Percentiles rank a stretch among this genome's conserved stretches.
These are phyloP conservation scores for Quercus variabilis DNA, from an alignment of 306 rosid genomes.

Conservation along the genomic window DNA sequence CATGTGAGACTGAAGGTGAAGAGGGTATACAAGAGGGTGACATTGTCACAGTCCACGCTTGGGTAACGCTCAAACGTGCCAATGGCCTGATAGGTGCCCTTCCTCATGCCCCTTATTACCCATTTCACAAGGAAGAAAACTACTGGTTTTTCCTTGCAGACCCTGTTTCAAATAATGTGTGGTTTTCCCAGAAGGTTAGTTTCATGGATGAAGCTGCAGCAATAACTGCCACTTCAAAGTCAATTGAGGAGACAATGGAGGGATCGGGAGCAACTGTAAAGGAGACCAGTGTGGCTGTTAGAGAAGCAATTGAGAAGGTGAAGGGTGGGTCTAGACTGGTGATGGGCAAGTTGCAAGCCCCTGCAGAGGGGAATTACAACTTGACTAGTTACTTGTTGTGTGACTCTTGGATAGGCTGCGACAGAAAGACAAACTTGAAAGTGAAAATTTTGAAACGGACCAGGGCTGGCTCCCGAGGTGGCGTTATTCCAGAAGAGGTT, in stretches of 20 bases:
- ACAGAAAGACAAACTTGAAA: slow-evolving; percentile 66
- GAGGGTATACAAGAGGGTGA: slow-evolving; percentile 96
- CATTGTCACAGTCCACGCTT: slow-evolving; percentile 76
- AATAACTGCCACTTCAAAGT: slow-evolving; percentile 80
- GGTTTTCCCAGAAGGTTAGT: slow-evolving; percentile 94
- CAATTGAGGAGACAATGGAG: slow-evolving; percentile 86
- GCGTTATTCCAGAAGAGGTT: slow-evolving; percentile 24
- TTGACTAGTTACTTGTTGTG: slow-evolving; percentile 85
- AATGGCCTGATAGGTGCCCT: slow-evolving; percentile 84
- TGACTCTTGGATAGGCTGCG: slow-evolving; percentile 96
- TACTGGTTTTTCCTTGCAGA: slow-evolving; percentile 90
- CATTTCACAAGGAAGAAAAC: slow-evolving; percentile 88
- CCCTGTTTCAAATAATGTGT: slow-evolving; percentile 66
- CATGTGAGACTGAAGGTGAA: slow-evolving; percentile 96
- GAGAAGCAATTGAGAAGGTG: slow-evolving; percentile 80
- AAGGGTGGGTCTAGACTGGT: slow-evolving; percentile 78
- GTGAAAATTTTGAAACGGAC: slow-evolving; percentile 87
- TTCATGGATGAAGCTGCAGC: slow-evolving; percentile 94
- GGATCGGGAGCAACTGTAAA: slow-evolving; percentile 75
- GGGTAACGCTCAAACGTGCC: slow-evolving; percentile 69
- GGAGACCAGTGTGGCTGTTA: slow-evolving; percentile 70
- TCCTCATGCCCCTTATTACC: slow-evolving; percentile 89
- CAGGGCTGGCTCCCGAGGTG: slow-evolving; percentile 78
- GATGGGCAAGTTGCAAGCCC: slow-evolving; percentile 89
- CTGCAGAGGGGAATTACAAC: slow-evolving; percentile 79